Conservation (phyloP, 306 rosid genomes). For the Quercus parvula region DNA sequence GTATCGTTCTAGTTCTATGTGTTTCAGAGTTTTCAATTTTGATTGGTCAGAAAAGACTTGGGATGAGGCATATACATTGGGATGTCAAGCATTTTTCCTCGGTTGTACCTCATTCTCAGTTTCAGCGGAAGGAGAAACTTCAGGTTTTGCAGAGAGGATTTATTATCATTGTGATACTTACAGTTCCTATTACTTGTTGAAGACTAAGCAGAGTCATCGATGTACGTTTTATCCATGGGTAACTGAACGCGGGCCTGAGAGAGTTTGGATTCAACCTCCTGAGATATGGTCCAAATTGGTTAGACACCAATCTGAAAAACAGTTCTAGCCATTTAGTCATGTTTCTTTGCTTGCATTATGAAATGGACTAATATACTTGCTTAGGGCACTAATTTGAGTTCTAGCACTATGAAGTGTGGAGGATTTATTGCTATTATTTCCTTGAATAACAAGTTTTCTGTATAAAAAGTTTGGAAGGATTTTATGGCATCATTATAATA, state of each 20-base stretch:
- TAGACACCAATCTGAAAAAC: not conserved
- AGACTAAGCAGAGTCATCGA: not conserved
- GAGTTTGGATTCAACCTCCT: conserved; percentile 1
- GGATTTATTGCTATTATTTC: not conserved
- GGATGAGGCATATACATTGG: not conserved
- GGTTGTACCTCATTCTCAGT: not conserved
- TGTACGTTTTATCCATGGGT: not conserved
- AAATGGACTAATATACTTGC: not conserved
- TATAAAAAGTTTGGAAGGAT: not conserved
- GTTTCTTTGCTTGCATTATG: not conserved
- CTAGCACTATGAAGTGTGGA: not conserved
- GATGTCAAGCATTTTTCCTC: not conserved
- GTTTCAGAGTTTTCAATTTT: not conserved
- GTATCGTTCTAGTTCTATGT: not conserved
- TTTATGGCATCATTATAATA: not conserved
- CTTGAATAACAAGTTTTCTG: not conserved
- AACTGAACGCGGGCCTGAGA: not conserved
- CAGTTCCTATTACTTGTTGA: not conserved
- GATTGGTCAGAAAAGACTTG: not conserved
- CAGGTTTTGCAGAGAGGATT: not conserved
- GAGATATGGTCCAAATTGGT: not conserved
- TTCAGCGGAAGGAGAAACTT: not conserved
- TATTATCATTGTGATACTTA: not conserved
- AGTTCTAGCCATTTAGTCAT: not conserved
- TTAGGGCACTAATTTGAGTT: not conserved